A percentile compares a stretch with the other conserved stretches of the same genome.
These are phyloP conservation scores for Boletus tomentosulus DNA, from an alignment of 768 basidiomycete genomes.

Conservation along the genomic window DNA sequence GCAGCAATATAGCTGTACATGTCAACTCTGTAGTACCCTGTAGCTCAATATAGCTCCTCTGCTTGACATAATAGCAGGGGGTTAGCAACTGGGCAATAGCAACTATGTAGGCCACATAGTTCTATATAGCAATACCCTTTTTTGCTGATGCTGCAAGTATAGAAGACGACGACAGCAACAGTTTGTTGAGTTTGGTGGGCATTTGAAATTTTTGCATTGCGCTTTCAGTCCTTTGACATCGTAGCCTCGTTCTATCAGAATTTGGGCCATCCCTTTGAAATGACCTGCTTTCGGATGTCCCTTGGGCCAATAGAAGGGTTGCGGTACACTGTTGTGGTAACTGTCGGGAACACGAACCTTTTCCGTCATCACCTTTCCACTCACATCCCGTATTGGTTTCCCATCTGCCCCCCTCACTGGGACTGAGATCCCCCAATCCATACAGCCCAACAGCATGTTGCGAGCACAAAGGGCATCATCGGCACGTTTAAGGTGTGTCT, in stretches of 20 bases:
- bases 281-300: constrained; percentile 24
- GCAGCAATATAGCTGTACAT: too few relatives aligned
- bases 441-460: constrained; percentile 19
- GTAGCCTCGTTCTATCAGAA: constrained; percentile 17
- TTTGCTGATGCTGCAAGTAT: neutral
- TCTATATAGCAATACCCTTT: too few relatives aligned
- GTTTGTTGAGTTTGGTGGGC: neutral
- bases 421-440: constrained; percentile 5
- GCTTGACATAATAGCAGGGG: too few relatives aligned
- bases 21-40: too few relatives aligned
- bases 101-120: too few relatives aligned
- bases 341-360: constrained; percentile 9
- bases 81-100: too few relatives aligned
- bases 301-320: constrained; percentile 31
- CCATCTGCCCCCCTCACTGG: constrained; percentile 6
- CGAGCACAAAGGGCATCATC: constrained; percentile 19
- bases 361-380: neutral
- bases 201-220: constrained; percentile 27
- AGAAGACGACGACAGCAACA: constrained; percentile 1
- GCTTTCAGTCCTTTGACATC: constrained; percentile 6
- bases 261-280: constrained; percentile 19
- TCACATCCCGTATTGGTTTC: too few relatives aligned
- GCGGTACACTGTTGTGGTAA: constrained; percentile 19
- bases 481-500: constrained; percentile 23
- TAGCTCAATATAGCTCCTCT: too few relatives aligned